Evolutionary conservation across 495 filamentous ascomycete species (phyloP), one percentile per base, ranked within the genome.

Genomic region (Tetracladium setigerum): DNA sequence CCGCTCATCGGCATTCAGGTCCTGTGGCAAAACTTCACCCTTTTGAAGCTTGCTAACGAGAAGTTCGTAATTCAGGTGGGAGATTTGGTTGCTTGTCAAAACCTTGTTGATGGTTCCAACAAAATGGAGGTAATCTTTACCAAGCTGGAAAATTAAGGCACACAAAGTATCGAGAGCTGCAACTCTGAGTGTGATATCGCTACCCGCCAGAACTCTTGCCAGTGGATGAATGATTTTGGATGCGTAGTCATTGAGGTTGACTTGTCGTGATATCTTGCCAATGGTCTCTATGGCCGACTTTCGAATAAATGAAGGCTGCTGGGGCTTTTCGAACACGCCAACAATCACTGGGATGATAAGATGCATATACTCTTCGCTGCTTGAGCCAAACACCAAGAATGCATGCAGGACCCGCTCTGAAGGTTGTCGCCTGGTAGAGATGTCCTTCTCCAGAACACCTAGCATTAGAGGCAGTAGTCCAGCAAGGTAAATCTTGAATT

Each of bases 311-410:
- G 75, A 67, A 5, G 87, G 87, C 50, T 92, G 83, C 32, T 83
- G 79, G 15, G 80, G 76, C 49, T 84, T 90, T 56, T 97, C 88
- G 58, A 96, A 95, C 44, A 95, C 79, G 13, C 82, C 78, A 14
- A 99, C 87, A 49, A 99, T 85, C n/a, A 90, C 84, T 7, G 92
- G 92, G 31, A 99, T 89, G 54, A 99, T 97, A 24, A 99, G 74
- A 64, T 97, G 92, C 92, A 99, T 97, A 64, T 97, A 96, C 62
- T 96, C 91, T 62, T 97, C 92, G 13, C 83, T 85, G 58, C 89
- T 95, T 12, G 89, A 82, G n/a, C 94, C 92, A 62, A 99, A 96
- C 0, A 99, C 83, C 33, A 97, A 70, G 58, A 99, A 92, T 2
- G 90, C 87, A 64, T 97, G 94, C 11, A 99, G 73, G 14, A 97